phyloP scores from a whole-genome alignment of 305 asterid species.

The Ilex paraguariensis region DNA sequence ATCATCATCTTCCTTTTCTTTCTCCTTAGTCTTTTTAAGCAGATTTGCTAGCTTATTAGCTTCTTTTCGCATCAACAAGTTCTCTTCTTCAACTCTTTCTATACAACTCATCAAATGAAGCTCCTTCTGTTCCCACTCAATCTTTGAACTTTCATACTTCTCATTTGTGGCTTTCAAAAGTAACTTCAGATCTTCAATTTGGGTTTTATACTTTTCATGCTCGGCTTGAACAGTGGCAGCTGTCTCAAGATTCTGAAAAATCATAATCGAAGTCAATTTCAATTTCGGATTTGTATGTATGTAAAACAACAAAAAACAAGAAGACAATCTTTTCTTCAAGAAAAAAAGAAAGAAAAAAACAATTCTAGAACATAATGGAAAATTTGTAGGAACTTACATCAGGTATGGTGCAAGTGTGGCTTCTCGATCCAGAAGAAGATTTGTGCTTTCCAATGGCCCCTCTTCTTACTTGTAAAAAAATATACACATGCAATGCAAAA shows the following conservation, averaged over 20 bases:
- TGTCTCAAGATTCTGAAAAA: constrained; percentile 84
- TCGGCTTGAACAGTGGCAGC: constrained; percentile 67
- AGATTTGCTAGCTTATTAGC: too few relatives aligned
- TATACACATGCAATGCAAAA: too few relatives aligned
- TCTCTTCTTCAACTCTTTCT: constrained; percentile 57
- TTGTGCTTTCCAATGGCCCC: too few relatives aligned
- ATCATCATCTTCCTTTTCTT: too few relatives aligned
- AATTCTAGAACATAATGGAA: neutral
- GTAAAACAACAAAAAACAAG: too few relatives aligned
- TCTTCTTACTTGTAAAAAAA: too few relatives aligned
- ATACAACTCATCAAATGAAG: constrained; percentile 43
- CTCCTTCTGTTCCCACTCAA: constrained; percentile 81
- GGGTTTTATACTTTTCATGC: constrained; percentile 59
- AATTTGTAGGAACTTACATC: constrained; percentile 48
- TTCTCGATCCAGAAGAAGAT: too few relatives aligned
- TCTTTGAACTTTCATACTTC: constrained; percentile 63
- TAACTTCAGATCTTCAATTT: constrained; percentile 77
- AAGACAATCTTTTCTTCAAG: too few relatives aligned
- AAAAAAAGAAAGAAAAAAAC: too few relatives aligned
- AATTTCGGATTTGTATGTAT: constrained; percentile 45
- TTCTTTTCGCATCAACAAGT: constrained; percentile 4
- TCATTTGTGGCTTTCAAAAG: constrained; percentile 74
- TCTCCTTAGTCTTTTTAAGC: too few relatives aligned
- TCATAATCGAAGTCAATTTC: constrained; percentile 85
- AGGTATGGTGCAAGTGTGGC: constrained; percentile 38